phyloP scores from a whole-genome alignment of 805 yeast genomes.

The Candida odintsovae region DNA sequence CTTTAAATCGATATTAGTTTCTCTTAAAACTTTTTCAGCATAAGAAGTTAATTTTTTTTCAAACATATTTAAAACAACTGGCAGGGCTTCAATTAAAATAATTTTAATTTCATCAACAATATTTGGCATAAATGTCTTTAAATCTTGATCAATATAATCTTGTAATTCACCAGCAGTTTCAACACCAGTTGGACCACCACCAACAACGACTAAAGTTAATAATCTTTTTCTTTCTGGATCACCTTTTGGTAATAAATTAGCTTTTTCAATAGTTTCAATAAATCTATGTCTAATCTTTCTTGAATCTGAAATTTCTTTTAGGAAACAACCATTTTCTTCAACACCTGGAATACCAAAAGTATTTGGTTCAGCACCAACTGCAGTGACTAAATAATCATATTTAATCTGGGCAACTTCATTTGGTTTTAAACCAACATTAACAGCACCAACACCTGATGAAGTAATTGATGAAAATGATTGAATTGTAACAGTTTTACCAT shows the following conservation, averaged over 20 bases:
- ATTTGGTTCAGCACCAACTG: constrained; percentile 92
- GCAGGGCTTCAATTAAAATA: constrained; percentile 84
- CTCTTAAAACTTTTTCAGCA: constrained; percentile 36
- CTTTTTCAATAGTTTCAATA: constrained; percentile 86
- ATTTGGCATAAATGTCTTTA: constrained; percentile 82
- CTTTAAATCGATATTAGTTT: constrained; percentile 62
- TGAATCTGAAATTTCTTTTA: constrained; percentile 88
- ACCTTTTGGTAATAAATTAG: constrained; percentile 72
- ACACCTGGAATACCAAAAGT: constrained; percentile 95
- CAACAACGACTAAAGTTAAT: constrained; percentile 83
- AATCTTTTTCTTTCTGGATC: constrained; percentile 82
- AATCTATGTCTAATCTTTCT: constrained; percentile 72
- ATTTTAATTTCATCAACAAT: constrained; percentile 81
- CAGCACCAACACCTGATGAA: constrained; percentile 5
- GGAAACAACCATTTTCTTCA: constrained; percentile 71
- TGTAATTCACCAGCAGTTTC: constrained; percentile 95
- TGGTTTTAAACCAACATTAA: constrained; percentile 14
- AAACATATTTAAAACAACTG: constrained; percentile 66
- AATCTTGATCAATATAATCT: constrained; percentile 89
- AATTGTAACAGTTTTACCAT: constrained; percentile 60
- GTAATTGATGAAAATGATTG: constrained; percentile 36
- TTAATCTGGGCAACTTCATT: constrained; percentile 40
- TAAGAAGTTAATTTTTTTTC: constrained; percentile 38
- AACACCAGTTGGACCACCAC: constrained; percentile 98
- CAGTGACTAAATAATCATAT: constrained; percentile 82